Conservation (phyloP, 805 yeast species). For the Hermanozyma aechmeae region DNA sequence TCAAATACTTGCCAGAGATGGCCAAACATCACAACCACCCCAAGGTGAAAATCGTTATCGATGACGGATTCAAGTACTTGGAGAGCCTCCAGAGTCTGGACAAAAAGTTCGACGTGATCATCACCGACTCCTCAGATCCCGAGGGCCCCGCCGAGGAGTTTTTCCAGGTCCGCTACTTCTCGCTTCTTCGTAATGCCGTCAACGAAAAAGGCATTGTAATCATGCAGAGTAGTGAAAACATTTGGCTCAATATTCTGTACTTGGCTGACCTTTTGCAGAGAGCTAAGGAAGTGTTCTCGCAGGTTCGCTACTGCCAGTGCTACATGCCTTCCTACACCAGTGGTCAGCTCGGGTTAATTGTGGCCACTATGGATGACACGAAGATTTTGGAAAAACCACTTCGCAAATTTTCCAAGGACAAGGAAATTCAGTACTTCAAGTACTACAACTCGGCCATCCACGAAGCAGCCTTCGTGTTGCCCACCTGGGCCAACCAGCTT, state of each 20-base stretch:
- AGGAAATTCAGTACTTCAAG: slow-evolving; percentile 42
- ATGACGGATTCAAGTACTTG: slow-evolving; percentile 79
- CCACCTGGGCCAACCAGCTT: slow-evolving; percentile 67
- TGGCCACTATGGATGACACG: slow-evolving; percentile 50
- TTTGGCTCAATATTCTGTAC: slow-evolving; percentile 65
- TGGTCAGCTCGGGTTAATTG: slow-evolving; percentile 75
- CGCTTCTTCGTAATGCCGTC: slow-evolving; percentile 55
- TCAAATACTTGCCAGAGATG: slow-evolving; percentile 71
- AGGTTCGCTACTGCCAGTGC: slow-evolving; percentile 62
- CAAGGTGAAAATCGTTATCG: slow-evolving; percentile 55
- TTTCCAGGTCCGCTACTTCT: slow-evolving; percentile 70
- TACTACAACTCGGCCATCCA: slow-evolving; percentile 66
- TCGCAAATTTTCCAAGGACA: slow-evolving; percentile 23
- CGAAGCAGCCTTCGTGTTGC: slow-evolving; percentile 64
- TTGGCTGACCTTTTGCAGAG: slow-evolving; percentile 38
- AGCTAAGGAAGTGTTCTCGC: slow-evolving; percentile 49
- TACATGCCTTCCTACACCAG: slow-evolving; percentile 85
- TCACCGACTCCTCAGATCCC: slow-evolving; percentile 90
- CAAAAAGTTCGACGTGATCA: slow-evolving; percentile 68
- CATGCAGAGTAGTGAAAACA: slow-evolving; percentile 71
- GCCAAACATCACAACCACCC: slow-evolving; percentile 54
- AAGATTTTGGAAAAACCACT: slow-evolving; percentile 42
- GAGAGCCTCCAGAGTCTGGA: slow-evolving; percentile 24
- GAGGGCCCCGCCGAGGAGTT: slow-evolving; percentile 93
- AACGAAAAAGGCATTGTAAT: slow-evolving; percentile 60